Base-by-base conservation (phyloP, 106 monocot genomes). In the Apostasia ramifera region DNA sequence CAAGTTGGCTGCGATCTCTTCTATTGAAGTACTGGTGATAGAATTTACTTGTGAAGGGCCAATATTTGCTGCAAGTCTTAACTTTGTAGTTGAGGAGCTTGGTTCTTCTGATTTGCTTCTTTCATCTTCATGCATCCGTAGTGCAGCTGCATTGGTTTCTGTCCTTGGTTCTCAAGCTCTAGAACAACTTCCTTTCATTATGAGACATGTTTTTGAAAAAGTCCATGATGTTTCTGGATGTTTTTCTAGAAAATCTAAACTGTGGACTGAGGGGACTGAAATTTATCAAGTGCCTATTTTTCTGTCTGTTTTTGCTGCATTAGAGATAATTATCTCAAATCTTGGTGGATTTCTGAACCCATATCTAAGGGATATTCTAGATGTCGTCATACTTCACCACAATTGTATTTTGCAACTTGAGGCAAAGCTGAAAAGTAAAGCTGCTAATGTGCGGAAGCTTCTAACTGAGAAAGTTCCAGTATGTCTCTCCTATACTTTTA, bases 101-200 rank as follows among this genome's bases (percentile, higher is more conserved):
- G 40, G 47, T 59, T 87, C 93, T 63, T 56, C 76, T 78, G 75
- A 90, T 67, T 62, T 83, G 42, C 50, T 66, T 38, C 63, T 90
- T 45, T 93, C 90, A 57, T 87, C 90, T 57, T 66, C 66, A 61
- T 84, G 79, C 65, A 79, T 92, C 73, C 83, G 76, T 50, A 61
- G 83, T 12, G 55, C 72, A 10, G 80, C 81, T 58, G 70, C 83
- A 61, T 66, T 98, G 3, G 72, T 98, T 57, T 71, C 37, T 66
- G 87, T 79, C 13, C 83, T 98, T 72, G 89, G 92, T 54, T 83
- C 93, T 75, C 90, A 93, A 75, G 84, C 93, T 67, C 70, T 98
- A 64, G 60, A 84, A 42, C 85, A 87, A 53, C 85, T 98, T 58
- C 87, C 90, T 50, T 45, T 70, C 53, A 60, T 93, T 47, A 98